Conservation (phyloP, 148 eudicot species). For the Drosera capensis region DNA sequence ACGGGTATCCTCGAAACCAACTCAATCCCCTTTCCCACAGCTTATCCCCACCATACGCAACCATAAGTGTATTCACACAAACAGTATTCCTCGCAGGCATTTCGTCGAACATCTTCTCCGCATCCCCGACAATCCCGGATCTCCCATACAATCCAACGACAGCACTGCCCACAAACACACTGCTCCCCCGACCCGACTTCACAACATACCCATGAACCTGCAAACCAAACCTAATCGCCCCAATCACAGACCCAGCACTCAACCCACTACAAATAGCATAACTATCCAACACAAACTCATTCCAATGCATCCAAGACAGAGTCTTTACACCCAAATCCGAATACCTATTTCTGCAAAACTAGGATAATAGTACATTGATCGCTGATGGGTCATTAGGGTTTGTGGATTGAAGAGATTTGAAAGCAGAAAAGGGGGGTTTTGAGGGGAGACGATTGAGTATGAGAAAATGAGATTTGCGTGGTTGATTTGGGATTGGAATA, state of each 20-base stretch:
- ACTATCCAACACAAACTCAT: conserved; percentile 28
- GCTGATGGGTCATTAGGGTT: conserved; percentile 27
- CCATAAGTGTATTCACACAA: conserved; percentile 48
- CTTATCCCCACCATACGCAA: conserved; percentile 47
- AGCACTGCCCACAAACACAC: conserved; percentile 72
- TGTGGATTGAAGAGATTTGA: conserved; percentile 23
- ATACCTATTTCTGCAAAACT: conserved; percentile 29
- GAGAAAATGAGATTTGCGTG: conserved; percentile 32
- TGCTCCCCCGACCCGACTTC: conserved; percentile 51
- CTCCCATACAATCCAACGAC: conserved; percentile 47
- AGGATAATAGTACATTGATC: conserved; percentile 35
- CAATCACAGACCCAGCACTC: conserved; percentile 25
- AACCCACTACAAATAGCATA: conserved; percentile 49
- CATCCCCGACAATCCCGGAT: conserved; percentile 24
- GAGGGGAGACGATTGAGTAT: conserved; percentile 1
- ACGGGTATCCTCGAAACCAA: conserved; percentile 31
- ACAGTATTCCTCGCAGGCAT: conserved; percentile 48
- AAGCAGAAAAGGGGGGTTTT: conserved; percentile 13
- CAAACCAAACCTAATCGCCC: conserved; percentile 23
- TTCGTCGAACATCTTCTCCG: conserved; percentile 41
- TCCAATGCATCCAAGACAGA: conserved; percentile 34
- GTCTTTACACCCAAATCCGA: conserved; percentile 23
- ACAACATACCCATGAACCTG: conserved; percentile 28
- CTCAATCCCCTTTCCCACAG: conserved; percentile 45
- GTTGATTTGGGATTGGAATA: conserved; percentile 20